Evolutionary conservation across 208 protist species (phyloP).

Genomic region (Wallacemonas sp.): DNA sequence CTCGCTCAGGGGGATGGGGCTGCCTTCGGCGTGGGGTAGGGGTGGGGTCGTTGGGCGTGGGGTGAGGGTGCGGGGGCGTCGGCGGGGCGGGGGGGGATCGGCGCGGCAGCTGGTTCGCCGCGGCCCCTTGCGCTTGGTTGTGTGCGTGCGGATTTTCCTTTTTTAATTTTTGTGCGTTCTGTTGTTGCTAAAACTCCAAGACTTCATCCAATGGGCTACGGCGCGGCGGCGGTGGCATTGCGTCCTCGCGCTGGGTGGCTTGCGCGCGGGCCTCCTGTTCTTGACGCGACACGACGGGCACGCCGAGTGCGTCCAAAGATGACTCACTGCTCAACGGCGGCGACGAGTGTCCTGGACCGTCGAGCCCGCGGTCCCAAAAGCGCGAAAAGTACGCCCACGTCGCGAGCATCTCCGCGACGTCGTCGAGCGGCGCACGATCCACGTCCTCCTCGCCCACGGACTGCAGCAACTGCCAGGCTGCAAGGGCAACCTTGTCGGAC

Average conservation of each 20-base stretch:
- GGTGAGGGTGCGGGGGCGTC: too few relatives aligned
- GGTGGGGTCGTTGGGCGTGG: too few relatives aligned
- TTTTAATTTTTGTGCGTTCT: not conserved
- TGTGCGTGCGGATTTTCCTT: too few relatives aligned
- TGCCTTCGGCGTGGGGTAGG: too few relatives aligned
- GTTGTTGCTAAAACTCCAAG: slow-evolving; percentile 17
- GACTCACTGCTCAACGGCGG: not conserved
- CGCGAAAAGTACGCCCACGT: slow-evolving; percentile 63
- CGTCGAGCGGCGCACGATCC: slow-evolving; percentile 18
- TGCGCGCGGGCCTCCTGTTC: not conserved
- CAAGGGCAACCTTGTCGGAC: slow-evolving; percentile 13
- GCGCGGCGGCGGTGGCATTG: slow-evolving; percentile 28
- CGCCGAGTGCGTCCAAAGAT: not conserved
- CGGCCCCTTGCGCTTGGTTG: too few relatives aligned
- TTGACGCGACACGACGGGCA: slow-evolving; percentile 27
- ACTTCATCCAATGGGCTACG: slow-evolving; percentile 54
- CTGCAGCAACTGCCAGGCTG: slow-evolving; percentile 63
- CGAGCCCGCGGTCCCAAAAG: slow-evolving; percentile 57
- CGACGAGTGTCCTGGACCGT: slow-evolving; percentile 31
- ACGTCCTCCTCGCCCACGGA: slow-evolving; percentile 33
- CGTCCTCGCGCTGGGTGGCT: not conserved
- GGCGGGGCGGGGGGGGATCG: too few relatives aligned
- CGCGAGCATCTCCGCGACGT: slow-evolving; percentile 53
- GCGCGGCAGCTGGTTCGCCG: too few relatives aligned
- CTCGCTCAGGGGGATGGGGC: too few relatives aligned